Evolutionary conservation across 2,329 filamentous ascomycete species (phyloP).

Genomic region (Colletotrichum simmondsii): DNA sequence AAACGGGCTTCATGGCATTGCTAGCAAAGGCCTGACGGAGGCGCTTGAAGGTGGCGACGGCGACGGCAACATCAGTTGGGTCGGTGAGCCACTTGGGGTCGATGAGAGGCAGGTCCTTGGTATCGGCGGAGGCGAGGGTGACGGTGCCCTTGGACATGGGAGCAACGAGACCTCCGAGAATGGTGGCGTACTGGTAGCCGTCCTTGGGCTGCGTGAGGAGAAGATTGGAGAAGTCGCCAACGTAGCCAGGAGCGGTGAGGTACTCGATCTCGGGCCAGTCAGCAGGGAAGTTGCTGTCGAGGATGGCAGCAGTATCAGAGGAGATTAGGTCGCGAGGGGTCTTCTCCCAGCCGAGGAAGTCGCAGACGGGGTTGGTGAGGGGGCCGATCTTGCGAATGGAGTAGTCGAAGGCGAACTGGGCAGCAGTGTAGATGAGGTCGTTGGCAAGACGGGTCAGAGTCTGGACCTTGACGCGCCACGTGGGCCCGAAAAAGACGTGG

Average conservation of each 20-base stretch:
- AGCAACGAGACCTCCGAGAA: constrained; percentile 45
- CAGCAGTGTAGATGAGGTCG: constrained; percentile 13
- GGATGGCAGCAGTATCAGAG: neutral
- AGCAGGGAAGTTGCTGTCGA: constrained; percentile 9
- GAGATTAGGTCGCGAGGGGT: constrained; percentile 29
- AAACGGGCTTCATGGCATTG: constrained; percentile 41
- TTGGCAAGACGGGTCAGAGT: constrained; percentile 33
- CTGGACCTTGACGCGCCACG: constrained; percentile 35
- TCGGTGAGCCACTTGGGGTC: constrained; percentile 58
- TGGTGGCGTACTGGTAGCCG: constrained; percentile 37
- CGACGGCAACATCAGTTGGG: constrained; percentile 55
- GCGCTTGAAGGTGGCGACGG: constrained; percentile 54
- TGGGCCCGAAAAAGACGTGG: constrained; percentile 69
- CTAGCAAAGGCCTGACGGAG: constrained; percentile 48
- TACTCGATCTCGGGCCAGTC: constrained; percentile 32
- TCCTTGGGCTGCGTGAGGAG: constrained; percentile 19
- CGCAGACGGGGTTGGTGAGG: constrained; percentile 37
- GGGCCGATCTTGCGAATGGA: constrained; percentile 28
- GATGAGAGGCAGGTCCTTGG: constrained; percentile 51
- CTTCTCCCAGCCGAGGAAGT: constrained; percentile 39
- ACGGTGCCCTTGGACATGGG: constrained; percentile 56
- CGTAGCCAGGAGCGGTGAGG: constrained; percentile 32
- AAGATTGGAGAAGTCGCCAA: constrained; percentile 34
- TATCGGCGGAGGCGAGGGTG: constrained; percentile 48
- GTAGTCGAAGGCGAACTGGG: constrained; percentile 6